Conservation (phyloP, 78 protist species). For the Dictyostelium intermedium region DNA sequence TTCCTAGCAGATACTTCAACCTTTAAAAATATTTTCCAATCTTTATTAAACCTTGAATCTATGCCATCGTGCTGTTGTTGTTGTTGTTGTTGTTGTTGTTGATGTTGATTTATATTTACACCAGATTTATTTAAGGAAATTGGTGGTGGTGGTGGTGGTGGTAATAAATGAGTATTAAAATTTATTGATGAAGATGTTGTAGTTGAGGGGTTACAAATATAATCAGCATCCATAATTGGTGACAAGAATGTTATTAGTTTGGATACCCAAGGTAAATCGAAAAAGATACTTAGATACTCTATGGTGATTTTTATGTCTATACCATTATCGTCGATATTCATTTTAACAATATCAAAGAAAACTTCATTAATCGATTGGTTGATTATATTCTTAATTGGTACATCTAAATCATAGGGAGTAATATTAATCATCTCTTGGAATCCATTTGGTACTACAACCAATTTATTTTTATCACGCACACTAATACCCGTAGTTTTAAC, state of each 20-base stretch:
- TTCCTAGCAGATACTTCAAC: not conserved
- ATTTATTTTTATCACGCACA: conserved; percentile 24
- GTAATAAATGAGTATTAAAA: not conserved
- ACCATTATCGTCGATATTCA: not conserved
- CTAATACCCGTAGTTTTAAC: not conserved
- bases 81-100: not conserved
- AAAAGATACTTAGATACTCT: conserved; percentile 1
- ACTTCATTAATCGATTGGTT: conserved; percentile 1
- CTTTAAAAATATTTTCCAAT: conserved; percentile 26
- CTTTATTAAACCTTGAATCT: not conserved
- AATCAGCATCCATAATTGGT: conserved; percentile 54
- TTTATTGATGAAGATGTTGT: not conserved
- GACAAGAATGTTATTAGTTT: conserved; percentile 28
- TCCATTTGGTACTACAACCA: not conserved
- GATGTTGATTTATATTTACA: not conserved
- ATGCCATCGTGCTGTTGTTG: not conserved
- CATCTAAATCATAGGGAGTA: not conserved
- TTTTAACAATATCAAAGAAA: not conserved
- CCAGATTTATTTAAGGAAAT: not conserved
- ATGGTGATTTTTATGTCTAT: conserved; percentile 7
- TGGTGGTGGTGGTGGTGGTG: conserved; percentile 13
- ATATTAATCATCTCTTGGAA: conserved; percentile 26
- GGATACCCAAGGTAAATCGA: conserved; percentile 46
- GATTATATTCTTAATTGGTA: not conserved
- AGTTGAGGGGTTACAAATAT: not conserved